Evolutionary conservation across 106 monocot genomes (phyloP).

Genomic region (Allium cepa): DNA sequence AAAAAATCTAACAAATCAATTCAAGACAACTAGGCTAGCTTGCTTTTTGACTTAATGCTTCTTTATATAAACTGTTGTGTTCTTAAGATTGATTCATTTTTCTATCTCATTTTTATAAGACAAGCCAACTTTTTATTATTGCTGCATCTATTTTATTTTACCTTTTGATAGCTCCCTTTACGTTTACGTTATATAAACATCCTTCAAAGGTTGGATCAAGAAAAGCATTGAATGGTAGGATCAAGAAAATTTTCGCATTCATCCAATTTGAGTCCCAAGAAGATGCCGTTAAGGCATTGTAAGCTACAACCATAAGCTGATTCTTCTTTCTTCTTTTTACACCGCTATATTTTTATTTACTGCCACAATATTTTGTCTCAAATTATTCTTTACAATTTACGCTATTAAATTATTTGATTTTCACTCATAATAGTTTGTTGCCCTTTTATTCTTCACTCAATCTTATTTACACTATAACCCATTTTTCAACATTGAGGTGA

Average conservation of each 20-base stretch:
- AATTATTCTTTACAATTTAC: background rate
- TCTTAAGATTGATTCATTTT: too few species aligned
- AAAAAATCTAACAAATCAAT: too few species aligned
- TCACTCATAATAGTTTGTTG: background rate
- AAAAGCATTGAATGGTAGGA: conserved; percentile 79
- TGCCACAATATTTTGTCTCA: background rate
- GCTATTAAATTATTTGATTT: background rate
- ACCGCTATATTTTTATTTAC: background rate
- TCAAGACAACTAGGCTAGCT: too few species aligned
- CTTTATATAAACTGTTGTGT: too few species aligned
- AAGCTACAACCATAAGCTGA: conserved; percentile 86
- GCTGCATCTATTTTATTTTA: too few species aligned
- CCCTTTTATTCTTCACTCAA: background rate
- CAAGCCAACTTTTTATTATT: too few species aligned
- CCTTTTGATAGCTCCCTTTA: too few species aligned
- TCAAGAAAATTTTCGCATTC: conserved; percentile 91
- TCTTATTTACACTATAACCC: background rate
- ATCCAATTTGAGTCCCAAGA: conserved; percentile 80
- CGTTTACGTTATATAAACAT: too few species aligned
- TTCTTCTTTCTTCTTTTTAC: background rate
- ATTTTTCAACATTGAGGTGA: background rate
- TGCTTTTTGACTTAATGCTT: too few species aligned
- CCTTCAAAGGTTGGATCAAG: too few species aligned
- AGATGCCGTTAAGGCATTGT: conserved; percentile 90
- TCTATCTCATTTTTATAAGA: too few species aligned